Evolutionary conservation across 192 early-diverging fungal species (phyloP).

Genomic region (Coemansia pectinata): DNA sequence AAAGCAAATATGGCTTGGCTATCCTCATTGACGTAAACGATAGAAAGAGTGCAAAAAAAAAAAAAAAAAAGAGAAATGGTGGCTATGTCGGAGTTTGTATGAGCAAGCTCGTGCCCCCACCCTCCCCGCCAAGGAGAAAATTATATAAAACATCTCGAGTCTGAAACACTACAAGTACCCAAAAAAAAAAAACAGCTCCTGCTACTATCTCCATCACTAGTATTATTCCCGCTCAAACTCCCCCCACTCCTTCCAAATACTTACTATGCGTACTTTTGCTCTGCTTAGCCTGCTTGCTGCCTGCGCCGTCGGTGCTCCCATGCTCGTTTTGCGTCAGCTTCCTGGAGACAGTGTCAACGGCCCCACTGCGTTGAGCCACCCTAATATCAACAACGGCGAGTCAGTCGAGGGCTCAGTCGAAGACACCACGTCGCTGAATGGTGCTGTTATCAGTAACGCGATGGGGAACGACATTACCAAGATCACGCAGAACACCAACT

Average conservation of each 20-base stretch:
- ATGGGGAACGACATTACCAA: conserved; percentile 27
- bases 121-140: neutral
- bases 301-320: conserved; percentile 15
- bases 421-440: conserved; percentile 28
- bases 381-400: conserved; percentile 43
- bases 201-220: neutral
- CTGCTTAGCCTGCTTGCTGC: conserved; percentile 23
- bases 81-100: neutral
- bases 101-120: no score
- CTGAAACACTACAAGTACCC: neutral
- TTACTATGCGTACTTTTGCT: conserved; percentile 37
- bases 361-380: conserved; percentile 37
- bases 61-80: neutral
- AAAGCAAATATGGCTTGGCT: neutral
- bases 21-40: neutral
- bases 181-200: neutral
- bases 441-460: conserved; percentile 30
- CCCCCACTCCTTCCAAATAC: neutral
- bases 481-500: conserved; percentile 32
- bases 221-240: neutral
- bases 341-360: conserved; percentile 41
- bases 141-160: neutral
- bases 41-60: neutral
- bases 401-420: conserved; percentile 30
- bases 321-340: conserved; percentile 13